These are phyloP conservation scores for Aspergillus hortae DNA, from an alignment of 2,329 filamentous ascomycete species.

Conservation along the genomic window DNA sequence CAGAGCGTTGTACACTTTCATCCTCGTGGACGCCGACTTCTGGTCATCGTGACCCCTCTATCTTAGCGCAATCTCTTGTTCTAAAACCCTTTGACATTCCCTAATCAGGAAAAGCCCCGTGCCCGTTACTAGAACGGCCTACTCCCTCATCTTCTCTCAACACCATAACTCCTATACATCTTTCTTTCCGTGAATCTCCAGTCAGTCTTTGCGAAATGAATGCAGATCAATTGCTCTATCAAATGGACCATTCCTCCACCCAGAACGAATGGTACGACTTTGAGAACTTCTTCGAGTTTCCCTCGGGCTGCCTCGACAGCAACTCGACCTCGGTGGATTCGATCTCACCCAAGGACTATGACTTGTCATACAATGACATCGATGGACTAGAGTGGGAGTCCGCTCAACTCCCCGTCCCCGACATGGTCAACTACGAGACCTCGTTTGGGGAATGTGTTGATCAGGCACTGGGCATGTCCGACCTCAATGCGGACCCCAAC, in stretches of 20 bases:
- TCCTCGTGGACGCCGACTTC: neutral
- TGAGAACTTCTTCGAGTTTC: slow-evolving; percentile 31
- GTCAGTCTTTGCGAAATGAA: slow-evolving; percentile 20
- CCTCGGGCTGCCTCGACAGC: slow-evolving; percentile 24
- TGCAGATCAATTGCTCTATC: slow-evolving; percentile 23
- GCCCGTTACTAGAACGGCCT: neutral
- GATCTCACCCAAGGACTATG: slow-evolving; percentile 27
- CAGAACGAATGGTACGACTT: slow-evolving; percentile 32
- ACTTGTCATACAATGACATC: slow-evolving; percentile 21
- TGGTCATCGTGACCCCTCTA: neutral
- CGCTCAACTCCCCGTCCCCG: slow-evolving; percentile 21
- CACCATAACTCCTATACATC: neutral
- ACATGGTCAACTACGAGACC: slow-evolving; percentile 21
- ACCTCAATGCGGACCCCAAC: slow-evolving; percentile 13
- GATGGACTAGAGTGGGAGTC: slow-evolving; percentile 22
- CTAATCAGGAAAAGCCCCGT: slow-evolving; percentile 2
- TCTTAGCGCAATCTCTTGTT: neutral
- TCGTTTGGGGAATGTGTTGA: slow-evolving; percentile 16
- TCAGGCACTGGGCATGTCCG: slow-evolving; percentile 13
- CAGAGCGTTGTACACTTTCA: neutral
- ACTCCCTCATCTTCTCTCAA: slow-evolving; percentile 1
- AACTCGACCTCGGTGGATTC: slow-evolving; percentile 28
- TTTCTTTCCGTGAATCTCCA: neutral
- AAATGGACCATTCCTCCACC: slow-evolving; percentile 16
- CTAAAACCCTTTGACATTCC: neutral